Conservation (phyloP, 2,329 filamentous ascomycete species). For the Aplosporella prunicola region DNA sequence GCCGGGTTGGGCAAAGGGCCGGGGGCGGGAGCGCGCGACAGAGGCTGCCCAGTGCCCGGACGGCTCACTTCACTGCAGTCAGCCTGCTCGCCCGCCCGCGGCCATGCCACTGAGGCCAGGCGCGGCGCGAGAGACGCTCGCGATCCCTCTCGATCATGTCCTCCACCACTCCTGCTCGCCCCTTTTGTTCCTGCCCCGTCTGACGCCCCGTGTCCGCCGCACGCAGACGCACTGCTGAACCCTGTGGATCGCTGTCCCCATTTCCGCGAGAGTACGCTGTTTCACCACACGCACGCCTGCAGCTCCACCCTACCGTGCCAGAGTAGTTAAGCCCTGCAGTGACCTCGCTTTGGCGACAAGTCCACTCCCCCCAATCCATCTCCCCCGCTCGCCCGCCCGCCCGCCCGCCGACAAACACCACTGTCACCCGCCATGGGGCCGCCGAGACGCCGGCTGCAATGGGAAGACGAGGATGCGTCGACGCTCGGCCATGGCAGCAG, state of each 20-base stretch:
- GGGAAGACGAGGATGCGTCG: slow-evolving; percentile 9
- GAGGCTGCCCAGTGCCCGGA: too few species aligned
- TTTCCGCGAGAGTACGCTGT: slow-evolving; percentile 9
- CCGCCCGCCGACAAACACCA: slow-evolving; percentile 1
- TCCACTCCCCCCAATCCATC: not conserved
- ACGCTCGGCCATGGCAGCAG: slow-evolving; percentile 7
- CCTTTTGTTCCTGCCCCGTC: slow-evolving; percentile 9
- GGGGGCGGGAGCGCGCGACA: too few species aligned
- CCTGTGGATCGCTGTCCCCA: slow-evolving; percentile 10
- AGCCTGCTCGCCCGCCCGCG: slow-evolving; percentile 2
- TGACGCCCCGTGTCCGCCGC: too few species aligned
- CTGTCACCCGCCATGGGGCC: slow-evolving; percentile 3
- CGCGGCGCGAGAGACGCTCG: too few species aligned
- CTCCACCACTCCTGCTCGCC: not conserved
- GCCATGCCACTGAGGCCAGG: too few species aligned
- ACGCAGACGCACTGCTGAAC: slow-evolving; percentile 7
- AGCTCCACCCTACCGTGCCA: slow-evolving; percentile 10
- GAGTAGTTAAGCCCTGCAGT: slow-evolving; percentile 8
- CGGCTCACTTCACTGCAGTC: too few species aligned
- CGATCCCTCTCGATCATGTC: too few species aligned
- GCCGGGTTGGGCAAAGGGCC: too few species aligned
- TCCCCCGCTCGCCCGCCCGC: not conserved
- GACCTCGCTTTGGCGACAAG: slow-evolving; percentile 4
- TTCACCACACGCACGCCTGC: slow-evolving; percentile 10
- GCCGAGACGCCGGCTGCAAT: not conserved